Percentiles rank a stretch among this genome's conserved stretches.
These are phyloP conservation scores for Platanthera zijinensis DNA, from an alignment of 106 monocot genomes.

Conservation along the genomic window DNA sequence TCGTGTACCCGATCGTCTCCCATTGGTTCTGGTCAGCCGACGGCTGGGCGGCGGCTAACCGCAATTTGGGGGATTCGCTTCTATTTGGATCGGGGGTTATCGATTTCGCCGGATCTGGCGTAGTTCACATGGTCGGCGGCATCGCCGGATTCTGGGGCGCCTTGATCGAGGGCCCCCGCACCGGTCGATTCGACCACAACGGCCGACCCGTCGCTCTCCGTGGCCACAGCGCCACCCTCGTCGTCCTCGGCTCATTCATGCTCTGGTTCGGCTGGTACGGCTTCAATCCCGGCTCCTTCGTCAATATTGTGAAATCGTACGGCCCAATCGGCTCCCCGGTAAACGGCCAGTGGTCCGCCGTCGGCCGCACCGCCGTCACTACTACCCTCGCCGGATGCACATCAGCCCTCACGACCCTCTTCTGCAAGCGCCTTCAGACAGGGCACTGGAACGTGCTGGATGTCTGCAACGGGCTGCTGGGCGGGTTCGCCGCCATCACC, in stretches of 20 bases:
- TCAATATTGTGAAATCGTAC: slow-evolving; percentile 12
- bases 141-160: slow-evolving; percentile 40
- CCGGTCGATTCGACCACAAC: slow-evolving; percentile 17
- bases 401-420: slow-evolving; percentile 17
- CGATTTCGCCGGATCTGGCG: slow-evolving; percentile 21
- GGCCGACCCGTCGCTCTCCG: slow-evolving; percentile 8
- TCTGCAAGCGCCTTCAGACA: slow-evolving; percentile 3
- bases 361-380: slow-evolving; percentile 21
- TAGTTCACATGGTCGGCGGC: slow-evolving; percentile 39
- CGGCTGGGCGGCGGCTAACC: slow-evolving; percentile 12
- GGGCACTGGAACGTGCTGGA: slow-evolving; percentile 23
- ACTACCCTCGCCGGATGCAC: slow-evolving; percentile 22
- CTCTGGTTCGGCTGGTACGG: slow-evolving; percentile 28
- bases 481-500: slow-evolving; percentile 22
- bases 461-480: slow-evolving; percentile 23
- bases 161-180: slow-evolving; percentile 28
- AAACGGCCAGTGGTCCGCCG: slow-evolving; percentile 15
- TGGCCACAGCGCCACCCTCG: slow-evolving; percentile 17
- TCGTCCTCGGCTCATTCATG: slow-evolving; percentile 17
- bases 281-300: slow-evolving; percentile 20
- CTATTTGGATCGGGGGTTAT: slow-evolving; percentile 19
- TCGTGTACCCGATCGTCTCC: slow-evolving; percentile 18
- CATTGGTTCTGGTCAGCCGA: slow-evolving; percentile 24
- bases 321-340: slow-evolving; percentile 4
- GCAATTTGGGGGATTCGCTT: slow-evolving; percentile 1